Evolutionary conservation across 768 basidiomycete species (phyloP).

Genomic region (Trametes sanguinea): DNA sequence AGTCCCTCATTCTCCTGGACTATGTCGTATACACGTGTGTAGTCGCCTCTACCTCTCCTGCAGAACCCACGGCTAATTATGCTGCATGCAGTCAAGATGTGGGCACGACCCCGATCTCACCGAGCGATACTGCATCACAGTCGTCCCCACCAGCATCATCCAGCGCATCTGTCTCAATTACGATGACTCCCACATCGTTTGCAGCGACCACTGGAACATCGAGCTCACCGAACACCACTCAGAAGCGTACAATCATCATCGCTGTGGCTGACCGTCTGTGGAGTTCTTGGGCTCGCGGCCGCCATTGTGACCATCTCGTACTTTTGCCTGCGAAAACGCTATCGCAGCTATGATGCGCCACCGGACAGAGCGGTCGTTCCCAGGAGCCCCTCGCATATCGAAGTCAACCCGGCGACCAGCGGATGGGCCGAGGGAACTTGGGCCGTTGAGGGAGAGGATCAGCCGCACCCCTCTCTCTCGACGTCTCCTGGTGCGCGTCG

Average conservation of each 20-base stretch:
- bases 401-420: conserved; percentile 17
- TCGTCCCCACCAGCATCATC: not conserved
- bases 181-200: not conserved
- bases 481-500: not conserved
- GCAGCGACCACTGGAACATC: not conserved
- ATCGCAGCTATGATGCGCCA: not conserved
- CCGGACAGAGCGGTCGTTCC: conserved; percentile 1
- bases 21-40: conserved; percentile 43
- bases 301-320: conserved; percentile 3
- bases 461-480: not conserved
- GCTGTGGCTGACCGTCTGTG: conserved; percentile 17
- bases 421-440: conserved; percentile 21
- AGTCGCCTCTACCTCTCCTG: not conserved
- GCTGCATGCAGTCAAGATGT: conserved; percentile 6
- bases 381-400: conserved; percentile 13
- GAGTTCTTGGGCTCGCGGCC: conserved; percentile 2
- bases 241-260: conserved; percentile 20
- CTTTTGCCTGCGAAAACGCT: conserved; percentile 10
- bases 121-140: not conserved
- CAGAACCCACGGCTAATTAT: not conserved
- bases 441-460: conserved; percentile 5
- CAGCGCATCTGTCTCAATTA: not conserved
- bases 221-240: conserved; percentile 1
- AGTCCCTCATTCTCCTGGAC: conserved; percentile 40
- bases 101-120: not conserved